Percentiles rank a stretch among this genome's conserved stretches.
Evolutionary conservation across 2,329 filamentous ascomycete species (phyloP).

Genomic region (Fusarium marasasianum): DNA sequence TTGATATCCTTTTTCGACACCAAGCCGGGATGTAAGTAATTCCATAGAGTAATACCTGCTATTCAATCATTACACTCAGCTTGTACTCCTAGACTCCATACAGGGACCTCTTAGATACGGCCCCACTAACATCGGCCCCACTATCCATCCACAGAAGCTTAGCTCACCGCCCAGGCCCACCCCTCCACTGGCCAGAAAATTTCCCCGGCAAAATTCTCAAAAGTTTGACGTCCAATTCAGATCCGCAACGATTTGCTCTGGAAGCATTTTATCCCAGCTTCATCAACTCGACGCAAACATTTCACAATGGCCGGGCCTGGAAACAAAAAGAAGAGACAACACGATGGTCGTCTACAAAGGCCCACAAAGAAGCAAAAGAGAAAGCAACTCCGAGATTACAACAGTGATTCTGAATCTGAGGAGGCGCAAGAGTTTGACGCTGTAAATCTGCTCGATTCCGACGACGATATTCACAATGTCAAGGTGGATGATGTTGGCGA

Average conservation of each 20-base stretch:
- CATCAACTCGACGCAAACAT: slow-evolving; percentile 17
- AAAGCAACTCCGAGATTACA: slow-evolving; percentile 57
- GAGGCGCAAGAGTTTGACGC: slow-evolving; percentile 57
- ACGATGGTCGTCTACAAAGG: slow-evolving; percentile 46
- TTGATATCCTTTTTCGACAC: not conserved
- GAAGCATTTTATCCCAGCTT: slow-evolving; percentile 10
- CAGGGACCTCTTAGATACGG: not conserved
- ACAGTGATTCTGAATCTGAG: slow-evolving; percentile 62
- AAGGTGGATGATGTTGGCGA: slow-evolving; percentile 59
- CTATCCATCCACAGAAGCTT: slow-evolving; percentile 14
- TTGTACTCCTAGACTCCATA: not conserved
- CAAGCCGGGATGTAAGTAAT: not conserved
- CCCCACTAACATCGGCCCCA: slow-evolving; percentile 20
- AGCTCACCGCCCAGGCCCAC: slow-evolving; percentile 41
- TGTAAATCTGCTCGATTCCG: slow-evolving; percentile 65
- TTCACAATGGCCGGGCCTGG: slow-evolving; percentile 47
- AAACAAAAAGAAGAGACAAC: slow-evolving; percentile 50
- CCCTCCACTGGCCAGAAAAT: slow-evolving; percentile 40
- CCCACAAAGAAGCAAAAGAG: slow-evolving; percentile 64
- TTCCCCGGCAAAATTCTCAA: slow-evolving; percentile 42
- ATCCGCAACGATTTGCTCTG: slow-evolving; percentile 23
- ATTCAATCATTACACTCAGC: no score
- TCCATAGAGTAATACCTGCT: not conserved
- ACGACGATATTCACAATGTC: slow-evolving; percentile 65
- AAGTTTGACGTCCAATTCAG: slow-evolving; percentile 38